Conservation (phyloP, 2,329 filamentous ascomycete species). For the Salinomyces thailandicus region DNA sequence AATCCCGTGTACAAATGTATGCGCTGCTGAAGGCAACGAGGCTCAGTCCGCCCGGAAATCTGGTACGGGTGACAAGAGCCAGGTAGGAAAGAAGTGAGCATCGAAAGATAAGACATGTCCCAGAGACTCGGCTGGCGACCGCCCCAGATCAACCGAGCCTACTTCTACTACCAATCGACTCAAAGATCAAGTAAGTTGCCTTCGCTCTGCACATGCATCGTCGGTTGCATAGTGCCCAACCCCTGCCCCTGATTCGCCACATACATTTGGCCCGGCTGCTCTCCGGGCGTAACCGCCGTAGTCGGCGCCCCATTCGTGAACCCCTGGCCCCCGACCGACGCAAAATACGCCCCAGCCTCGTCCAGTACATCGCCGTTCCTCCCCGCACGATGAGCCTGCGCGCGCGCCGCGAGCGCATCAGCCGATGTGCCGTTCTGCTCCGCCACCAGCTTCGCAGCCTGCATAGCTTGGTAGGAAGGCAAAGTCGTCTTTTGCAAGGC, state of each 20-base stretch:
- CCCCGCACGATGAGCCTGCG: slow-evolving; percentile 36
- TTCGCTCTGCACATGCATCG: slow-evolving; percentile 50
- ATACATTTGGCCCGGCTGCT: slow-evolving; percentile 39
- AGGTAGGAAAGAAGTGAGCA: too few species aligned
- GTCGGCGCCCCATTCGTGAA: slow-evolving; percentile 26
- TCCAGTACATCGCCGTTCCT: slow-evolving; percentile 38
- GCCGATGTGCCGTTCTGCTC: slow-evolving; percentile 1
- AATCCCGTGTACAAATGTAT: too few species aligned
- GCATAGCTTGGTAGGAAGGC: slow-evolving; percentile 43
- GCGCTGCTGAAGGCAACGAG: too few species aligned
- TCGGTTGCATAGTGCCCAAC: slow-evolving; percentile 60
- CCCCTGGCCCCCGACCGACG: slow-evolving; percentile 58
- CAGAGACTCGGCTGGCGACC: background rate
- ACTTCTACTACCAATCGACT: background rate
- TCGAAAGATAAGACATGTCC: too few species aligned
- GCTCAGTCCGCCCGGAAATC: too few species aligned
- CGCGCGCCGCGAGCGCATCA: slow-evolving; percentile 37
- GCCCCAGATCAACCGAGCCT: background rate
- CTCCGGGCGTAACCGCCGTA: slow-evolving; percentile 10
- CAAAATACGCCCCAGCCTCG: slow-evolving; percentile 85
- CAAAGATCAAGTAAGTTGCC: slow-evolving; percentile 26
- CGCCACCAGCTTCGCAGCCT: slow-evolving; percentile 18
- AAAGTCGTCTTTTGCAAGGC: slow-evolving; percentile 67
- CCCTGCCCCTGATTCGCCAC: slow-evolving; percentile 76
- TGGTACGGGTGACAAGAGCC: too few species aligned